These are phyloP conservation scores for Scolecobasidium constrictum DNA, from an alignment of 2,329 filamentous ascomycete species.

Conservation along the genomic window DNA sequence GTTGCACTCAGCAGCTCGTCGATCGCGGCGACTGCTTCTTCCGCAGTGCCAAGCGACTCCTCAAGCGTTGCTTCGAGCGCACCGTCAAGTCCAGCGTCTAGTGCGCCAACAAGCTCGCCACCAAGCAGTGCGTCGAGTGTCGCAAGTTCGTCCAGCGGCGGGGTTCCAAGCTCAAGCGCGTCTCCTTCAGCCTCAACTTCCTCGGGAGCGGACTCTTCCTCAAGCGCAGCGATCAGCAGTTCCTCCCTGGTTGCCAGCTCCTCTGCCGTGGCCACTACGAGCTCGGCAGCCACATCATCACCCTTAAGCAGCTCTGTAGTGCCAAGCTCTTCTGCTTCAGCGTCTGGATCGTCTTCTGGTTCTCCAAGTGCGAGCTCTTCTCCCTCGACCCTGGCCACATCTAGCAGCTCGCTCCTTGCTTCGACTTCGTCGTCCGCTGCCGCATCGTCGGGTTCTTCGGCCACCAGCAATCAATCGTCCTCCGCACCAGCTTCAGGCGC, in stretches of 20 bases:
- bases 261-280: neutral
- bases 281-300: neutral
- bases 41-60: too few species aligned
- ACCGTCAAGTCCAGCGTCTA: neutral
- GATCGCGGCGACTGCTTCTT: neutral
- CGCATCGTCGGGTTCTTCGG: neutral
- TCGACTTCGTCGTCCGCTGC: neutral
- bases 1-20: neutral
- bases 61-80: neutral
- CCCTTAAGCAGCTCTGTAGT: neutral
- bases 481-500: neutral
- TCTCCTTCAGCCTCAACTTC: neutral
- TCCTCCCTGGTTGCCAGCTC: neutral
- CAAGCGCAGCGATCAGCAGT: neutral
- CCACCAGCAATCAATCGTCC: too few species aligned
- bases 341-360: neutral
- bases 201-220: neutral
- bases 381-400: neutral
- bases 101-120: neutral
- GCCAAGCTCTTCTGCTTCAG: neutral
- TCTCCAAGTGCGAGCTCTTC: neutral
- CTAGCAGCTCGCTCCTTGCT: neutral
- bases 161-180: neutral
- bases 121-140: neutral
- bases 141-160: neutral